phyloP scores from a whole-genome alignment of 768 basidiomycete genomes.

The Pulveroboletus sp. region DNA sequence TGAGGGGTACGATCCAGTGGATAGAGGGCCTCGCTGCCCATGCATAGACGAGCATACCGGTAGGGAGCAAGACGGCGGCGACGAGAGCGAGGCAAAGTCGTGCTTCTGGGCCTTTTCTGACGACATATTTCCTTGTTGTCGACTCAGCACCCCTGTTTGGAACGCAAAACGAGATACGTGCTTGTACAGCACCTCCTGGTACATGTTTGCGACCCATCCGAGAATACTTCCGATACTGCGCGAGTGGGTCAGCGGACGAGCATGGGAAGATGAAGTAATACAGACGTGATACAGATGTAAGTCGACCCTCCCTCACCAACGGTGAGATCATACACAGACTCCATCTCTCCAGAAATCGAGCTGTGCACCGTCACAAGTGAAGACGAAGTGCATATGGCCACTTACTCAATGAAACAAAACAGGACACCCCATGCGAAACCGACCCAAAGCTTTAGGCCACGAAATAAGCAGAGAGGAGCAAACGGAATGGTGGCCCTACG shows the following conservation, averaged over 20 bases:
- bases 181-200: slow-evolving; percentile 50
- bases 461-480: slow-evolving; percentile 1
- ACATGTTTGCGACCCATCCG: slow-evolving; percentile 42
- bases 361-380: slow-evolving; percentile 27
- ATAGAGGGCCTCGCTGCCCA: slow-evolving; percentile 56
- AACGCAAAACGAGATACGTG: slow-evolving; percentile 21
- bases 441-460: slow-evolving; percentile 51
- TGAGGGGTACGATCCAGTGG: slow-evolving; percentile 50
- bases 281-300: slow-evolving; percentile 55
- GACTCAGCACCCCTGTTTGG: not conserved
- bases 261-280: not conserved
- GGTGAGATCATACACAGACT: slow-evolving; percentile 53
- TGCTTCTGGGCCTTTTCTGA: slow-evolving; percentile 47
- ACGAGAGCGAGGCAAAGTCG: slow-evolving; percentile 54
- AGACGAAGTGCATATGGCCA: not conserved
- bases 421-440: slow-evolving; percentile 75
- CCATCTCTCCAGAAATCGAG: slow-evolving; percentile 54
- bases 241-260: not conserved
- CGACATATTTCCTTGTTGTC: slow-evolving; percentile 26
- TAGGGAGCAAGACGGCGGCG: slow-evolving; percentile 50
- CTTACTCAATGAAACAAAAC: slow-evolving; percentile 61
- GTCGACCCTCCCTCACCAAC: slow-evolving; percentile 54
- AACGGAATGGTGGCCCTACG: slow-evolving; percentile 35
- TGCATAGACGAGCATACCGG: slow-evolving; percentile 68
- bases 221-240: slow-evolving; percentile 51